Evolutionary conservation across 2,329 filamentous ascomycete species (phyloP), one percentile per base, ranked within the genome.

Genomic region (Xylariaceae sp.): DNA sequence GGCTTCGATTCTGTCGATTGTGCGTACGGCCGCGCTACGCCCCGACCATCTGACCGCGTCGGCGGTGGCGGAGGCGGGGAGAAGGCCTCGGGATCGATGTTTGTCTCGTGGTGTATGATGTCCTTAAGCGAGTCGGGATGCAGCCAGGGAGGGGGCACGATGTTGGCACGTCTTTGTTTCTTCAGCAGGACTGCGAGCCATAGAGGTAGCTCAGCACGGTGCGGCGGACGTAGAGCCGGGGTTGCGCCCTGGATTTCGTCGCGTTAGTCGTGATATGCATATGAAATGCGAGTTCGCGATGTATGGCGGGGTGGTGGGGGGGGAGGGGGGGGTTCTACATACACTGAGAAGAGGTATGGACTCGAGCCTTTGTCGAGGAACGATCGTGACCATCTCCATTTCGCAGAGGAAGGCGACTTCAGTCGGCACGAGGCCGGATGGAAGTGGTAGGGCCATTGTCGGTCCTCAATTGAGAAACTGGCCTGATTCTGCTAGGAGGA

Each of bases 141-240:
- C 7, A 99, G 85, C 95, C 95, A 99, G 16, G 91, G 82, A 7
- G 95, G 95, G 0, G 95, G 88, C 3, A 95, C 80, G 63, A 99
- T 96, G 76, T 96, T 97, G 66, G 92, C 92, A 68, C 95, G 89
- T 51, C 89, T 87, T 76, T 99, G 95, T 61, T 93, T 91, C 76
- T 98, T 98, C 52, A 99, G 87, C 20, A 98, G 87, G 16, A 98
- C 83, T 2, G 95, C 95, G 16, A 99, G 89, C 95, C 95, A 99
- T 56, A 99, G 85, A 0, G 95, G 93, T 0, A 98, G 74, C 41
- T 89, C 80, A 63, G 86, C 84, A 66, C 92, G 87, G 70, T 92
- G 88, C 0, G 93, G 93, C 2, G 95, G 95, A 21, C 87, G 85
- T 41, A 99, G 84, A 20, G 84, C 74, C 52, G 88, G 87, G 37